Conservation (phyloP, 306 rosid genomes). For the Ceratonia siliqua region DNA sequence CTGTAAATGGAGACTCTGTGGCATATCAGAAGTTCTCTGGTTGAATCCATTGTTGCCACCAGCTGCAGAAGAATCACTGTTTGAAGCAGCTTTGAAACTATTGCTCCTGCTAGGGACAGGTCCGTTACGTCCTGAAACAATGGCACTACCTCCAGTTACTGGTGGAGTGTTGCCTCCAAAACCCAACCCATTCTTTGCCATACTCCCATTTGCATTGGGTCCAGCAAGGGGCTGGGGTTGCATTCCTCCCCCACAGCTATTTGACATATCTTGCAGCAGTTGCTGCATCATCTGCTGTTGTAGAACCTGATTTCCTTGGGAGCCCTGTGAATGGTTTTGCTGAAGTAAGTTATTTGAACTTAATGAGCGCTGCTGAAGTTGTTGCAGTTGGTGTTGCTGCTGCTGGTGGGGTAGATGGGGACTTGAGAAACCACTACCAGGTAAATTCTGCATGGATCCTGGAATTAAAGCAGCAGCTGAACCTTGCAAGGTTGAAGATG, state of each 20-base stretch:
- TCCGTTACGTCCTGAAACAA: slow-evolving; percentile 52
- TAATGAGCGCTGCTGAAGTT: slow-evolving; percentile 60
- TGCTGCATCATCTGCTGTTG: slow-evolving; percentile 85
- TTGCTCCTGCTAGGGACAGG: slow-evolving; percentile 76
- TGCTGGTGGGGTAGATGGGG: slow-evolving; percentile 57
- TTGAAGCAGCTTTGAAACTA: slow-evolving; percentile 91
- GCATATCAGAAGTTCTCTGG: slow-evolving; percentile 69
- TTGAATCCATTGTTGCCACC: slow-evolving; percentile 72
- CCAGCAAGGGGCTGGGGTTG: slow-evolving; percentile 60
- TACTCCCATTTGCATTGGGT: slow-evolving; percentile 57
- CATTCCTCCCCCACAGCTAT: slow-evolving; percentile 51
- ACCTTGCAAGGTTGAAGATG: slow-evolving; percentile 71
- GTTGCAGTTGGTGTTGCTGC: slow-evolving; percentile 47
- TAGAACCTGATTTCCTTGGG: slow-evolving; percentile 68
- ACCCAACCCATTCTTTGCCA: slow-evolving; percentile 52
- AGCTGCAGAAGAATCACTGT: slow-evolving; percentile 74
- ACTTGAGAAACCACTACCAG: slow-evolving; percentile 64
- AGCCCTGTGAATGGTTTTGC: slow-evolving; percentile 58
- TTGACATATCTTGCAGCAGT: slow-evolving; percentile 68
- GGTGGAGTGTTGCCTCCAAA: slow-evolving; percentile 58
- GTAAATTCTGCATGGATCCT: slow-evolving; percentile 68
- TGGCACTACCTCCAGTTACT: slow-evolving; percentile 45
- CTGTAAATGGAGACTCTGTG: slow-evolving; percentile 68
- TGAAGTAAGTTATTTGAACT: slow-evolving; percentile 57
- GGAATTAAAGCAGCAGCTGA: slow-evolving; percentile 55